These are phyloP conservation scores for Blepharisma japonicum DNA, from an alignment of 73 alveolate genomes.

Conservation along the genomic window DNA sequence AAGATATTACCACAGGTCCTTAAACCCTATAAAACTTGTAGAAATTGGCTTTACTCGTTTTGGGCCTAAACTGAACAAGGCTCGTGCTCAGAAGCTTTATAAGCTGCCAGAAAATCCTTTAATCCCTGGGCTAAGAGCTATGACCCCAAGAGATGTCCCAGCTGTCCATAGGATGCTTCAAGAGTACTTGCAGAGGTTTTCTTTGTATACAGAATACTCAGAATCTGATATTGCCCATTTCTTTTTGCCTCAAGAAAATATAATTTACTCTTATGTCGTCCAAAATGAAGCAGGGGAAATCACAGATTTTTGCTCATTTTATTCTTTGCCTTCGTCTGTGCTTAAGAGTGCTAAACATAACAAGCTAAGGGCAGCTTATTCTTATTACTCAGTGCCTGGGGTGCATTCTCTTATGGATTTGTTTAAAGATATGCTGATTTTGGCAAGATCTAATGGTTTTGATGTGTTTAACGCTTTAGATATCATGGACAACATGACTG, in stretches of 20 bases:
- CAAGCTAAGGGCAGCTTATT: constrained; percentile 74
- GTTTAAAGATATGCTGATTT: constrained; percentile 47
- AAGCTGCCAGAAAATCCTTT: constrained; percentile 82
- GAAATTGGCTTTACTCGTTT: constrained; percentile 74
- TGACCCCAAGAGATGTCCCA: constrained; percentile 73
- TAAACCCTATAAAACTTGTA: constrained; percentile 95
- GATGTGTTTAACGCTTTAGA: constrained; percentile 96
- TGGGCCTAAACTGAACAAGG: constrained; percentile 67
- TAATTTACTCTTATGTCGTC: constrained; percentile 73
- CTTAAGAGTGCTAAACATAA: constrained; percentile 79
- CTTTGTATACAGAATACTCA: constrained; percentile 45
- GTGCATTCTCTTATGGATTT: constrained; percentile 71
- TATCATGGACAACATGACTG: constrained; percentile 86
- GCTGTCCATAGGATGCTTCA: constrained; percentile 52
- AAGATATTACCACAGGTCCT: constrained; percentile 92
- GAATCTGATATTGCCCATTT: constrained; percentile 68
- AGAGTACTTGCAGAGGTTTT: constrained; percentile 54
- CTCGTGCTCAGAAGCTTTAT: constrained; percentile 66
- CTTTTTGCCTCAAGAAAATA: constrained; percentile 69
- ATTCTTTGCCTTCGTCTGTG: constrained; percentile 83
- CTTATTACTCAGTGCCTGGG: constrained; percentile 72
- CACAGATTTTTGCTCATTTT: constrained; percentile 96
- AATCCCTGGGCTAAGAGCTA: constrained; percentile 54
- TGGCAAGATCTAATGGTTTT: constrained; percentile 67
- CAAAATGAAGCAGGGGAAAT: constrained; percentile 80